Evolutionary conservation across 768 basidiomycete genomes (phyloP).

Genomic region (Porphyrellus cyaneotinctus): DNA sequence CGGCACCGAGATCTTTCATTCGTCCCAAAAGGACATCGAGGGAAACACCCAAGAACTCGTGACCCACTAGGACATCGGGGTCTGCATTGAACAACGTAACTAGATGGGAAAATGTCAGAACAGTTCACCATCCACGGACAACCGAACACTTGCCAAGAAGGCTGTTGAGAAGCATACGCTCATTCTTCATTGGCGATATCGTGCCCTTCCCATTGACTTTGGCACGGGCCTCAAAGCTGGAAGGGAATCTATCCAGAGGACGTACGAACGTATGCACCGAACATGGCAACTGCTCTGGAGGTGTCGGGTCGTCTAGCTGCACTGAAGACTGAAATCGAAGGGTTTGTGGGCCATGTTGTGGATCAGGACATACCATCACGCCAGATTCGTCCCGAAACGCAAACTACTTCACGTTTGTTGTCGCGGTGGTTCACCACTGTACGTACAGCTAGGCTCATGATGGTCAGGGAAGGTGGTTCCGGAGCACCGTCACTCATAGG

Average conservation of each 20-base stretch:
- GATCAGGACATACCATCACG: conserved; percentile 47
- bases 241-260: conserved; percentile 83
- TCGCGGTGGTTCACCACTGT: conserved; percentile 92
- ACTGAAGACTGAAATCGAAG: conserved; percentile 41
- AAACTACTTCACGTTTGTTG: conserved; percentile 93
- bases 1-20: conserved; percentile 84
- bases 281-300: conserved; percentile 82
- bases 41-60: conserved; percentile 87
- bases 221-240: conserved; percentile 72
- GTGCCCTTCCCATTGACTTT: conserved; percentile 59
- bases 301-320: conserved; percentile 86
- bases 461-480: conserved; percentile 82
- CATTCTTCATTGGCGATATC: conserved; percentile 74
- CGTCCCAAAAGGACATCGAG: conserved; percentile 89
- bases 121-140: not conserved
- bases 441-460: conserved; percentile 84
- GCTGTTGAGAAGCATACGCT: conserved; percentile 79
- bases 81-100: conserved; percentile 81
- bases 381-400: conserved; percentile 82
- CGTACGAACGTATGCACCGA: conserved; percentile 85
- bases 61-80: conserved; percentile 91
- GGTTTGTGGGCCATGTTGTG: not conserved
- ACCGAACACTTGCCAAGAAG: conserved; percentile 57
- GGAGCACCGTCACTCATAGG: conserved; percentile 73
- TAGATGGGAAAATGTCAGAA: conserved; percentile 23